A percentile compares a stretch with the other conserved stretches of the same genome.
Evolutionary conservation across 2,329 filamentous ascomycete genomes (phyloP).

Genomic region (Fonsecaea multimorphosa): DNA sequence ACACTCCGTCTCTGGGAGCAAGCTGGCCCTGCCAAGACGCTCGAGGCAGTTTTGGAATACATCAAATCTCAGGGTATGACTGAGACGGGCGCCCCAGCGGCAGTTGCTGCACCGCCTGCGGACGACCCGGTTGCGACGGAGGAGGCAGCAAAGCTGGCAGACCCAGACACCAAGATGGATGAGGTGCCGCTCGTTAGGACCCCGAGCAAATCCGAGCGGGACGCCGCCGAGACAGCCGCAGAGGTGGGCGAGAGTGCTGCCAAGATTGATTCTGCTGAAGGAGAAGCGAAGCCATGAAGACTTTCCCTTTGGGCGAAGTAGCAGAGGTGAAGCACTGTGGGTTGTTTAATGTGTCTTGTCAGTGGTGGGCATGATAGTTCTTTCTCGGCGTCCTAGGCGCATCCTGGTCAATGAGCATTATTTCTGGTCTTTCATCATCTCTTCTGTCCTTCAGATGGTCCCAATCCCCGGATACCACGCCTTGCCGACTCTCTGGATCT

Average conservation of each 20-base stretch:
- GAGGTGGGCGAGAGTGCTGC: constrained; percentile 36
- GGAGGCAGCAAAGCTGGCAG: constrained; percentile 29
- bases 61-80: constrained; percentile 32
- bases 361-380: neutral
- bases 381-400: neutral
- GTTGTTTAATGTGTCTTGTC: neutral
- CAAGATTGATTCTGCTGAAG: constrained; percentile 29
- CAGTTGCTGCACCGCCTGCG: constrained; percentile 25
- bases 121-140: constrained; percentile 30
- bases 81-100: constrained; percentile 26
- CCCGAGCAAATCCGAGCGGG: constrained; percentile 30
- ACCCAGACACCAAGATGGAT: constrained; percentile 35
- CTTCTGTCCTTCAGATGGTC: constrained; percentile 34
- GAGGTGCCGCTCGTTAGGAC: constrained; percentile 35
- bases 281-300: constrained; percentile 21
- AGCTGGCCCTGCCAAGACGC: constrained; percentile 78
- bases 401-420: neutral
- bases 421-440: neutral
- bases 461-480: constrained; percentile 76
- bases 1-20: constrained; percentile 77
- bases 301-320: neutral
- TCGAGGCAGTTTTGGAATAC: constrained; percentile 76
- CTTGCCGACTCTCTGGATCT: constrained; percentile 86
- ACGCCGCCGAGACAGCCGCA: constrained; percentile 36
- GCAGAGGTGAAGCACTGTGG: neutral